Base-by-base conservation (phyloP, 2,329 filamentous ascomycete genomes). In the Colletotrichum gigasporum region DNA sequence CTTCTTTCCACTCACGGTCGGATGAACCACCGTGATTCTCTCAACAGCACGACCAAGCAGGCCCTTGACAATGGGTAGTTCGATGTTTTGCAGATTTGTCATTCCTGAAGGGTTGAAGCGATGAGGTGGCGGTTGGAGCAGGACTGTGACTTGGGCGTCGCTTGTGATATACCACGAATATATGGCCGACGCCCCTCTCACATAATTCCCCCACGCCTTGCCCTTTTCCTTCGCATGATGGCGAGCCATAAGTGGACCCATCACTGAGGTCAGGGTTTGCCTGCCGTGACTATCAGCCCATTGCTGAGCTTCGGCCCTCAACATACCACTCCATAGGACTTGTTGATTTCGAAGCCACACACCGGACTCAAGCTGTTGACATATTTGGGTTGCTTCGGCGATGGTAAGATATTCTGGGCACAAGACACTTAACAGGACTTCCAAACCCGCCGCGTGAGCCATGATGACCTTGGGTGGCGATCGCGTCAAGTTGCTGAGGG, bases 131-230 rank as follows among this genome's bases (percentile, higher is more conserved):
- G 50, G 35, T 1, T 34, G 50, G 14, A 35, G 39, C 2, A 42
- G 35, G 35, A 54, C 35, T 8, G 51, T 42, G 10, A 28, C 16
- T 12, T 20, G 26, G 11, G n/a, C n/a, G n/a, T n/a, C n/a, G 35
- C 51, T 5, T 42, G 35, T 1, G 51, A 54, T n/a, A 54, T 54
- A 37, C 51, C 51, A 42, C 2, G 51, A 34, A 9, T 30, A 54
- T 18, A 42, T 28, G 5, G 42, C 35, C 3, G 35, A 42, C 5
- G 51, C 35, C 9, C 51, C 51, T 8, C 32, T 54, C 10, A 42
- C 16, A 9, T 42, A 54, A 2, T 30, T 22, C 2, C 34, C 22
- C 51, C 35, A 54, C 11, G 35, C n/a, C 2, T 1, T 7, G 10
- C 4, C 1, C 1, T 4, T 11, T 11, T 54, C 42, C 2, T 9